A percentile compares a stretch with the other conserved stretches of the same genome.
These are phyloP conservation scores for Carallia pectinifolia DNA, from an alignment of 345 rosid genomes.

Conservation along the genomic window DNA sequence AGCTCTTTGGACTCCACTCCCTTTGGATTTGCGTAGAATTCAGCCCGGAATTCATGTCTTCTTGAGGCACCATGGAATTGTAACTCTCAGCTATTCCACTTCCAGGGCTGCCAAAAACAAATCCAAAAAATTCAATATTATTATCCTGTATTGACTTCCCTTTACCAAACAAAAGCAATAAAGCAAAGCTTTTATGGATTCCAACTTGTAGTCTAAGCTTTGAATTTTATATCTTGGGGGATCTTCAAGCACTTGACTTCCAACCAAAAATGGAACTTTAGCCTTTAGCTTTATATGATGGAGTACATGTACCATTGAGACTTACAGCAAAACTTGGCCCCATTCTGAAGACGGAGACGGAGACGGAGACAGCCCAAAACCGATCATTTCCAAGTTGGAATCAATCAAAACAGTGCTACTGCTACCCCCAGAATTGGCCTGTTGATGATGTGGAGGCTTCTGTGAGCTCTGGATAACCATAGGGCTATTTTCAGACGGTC, in stretches of 20 bases:
- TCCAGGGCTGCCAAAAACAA: neutral
- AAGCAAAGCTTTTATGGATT: neutral
- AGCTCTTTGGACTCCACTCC: constrained; percentile 45
- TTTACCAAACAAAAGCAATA: constrained; percentile 4
- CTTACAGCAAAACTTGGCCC: constrained; percentile 58
- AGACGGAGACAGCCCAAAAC: constrained; percentile 37
- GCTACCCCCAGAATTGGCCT: constrained; percentile 34
- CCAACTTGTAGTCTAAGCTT: constrained; percentile 26
- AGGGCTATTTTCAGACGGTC: constrained; percentile 16
- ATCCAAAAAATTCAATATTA: neutral
- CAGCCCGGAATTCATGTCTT: constrained; percentile 23
- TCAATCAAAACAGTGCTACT: constrained; percentile 40
- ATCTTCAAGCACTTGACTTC: constrained; percentile 9
- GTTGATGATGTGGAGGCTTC: constrained; percentile 25
- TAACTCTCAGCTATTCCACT: constrained; percentile 23
- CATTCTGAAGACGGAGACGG: constrained; percentile 35
- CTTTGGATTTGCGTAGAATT: constrained; percentile 32
- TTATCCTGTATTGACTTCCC: constrained; percentile 23
- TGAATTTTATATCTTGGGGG: neutral
- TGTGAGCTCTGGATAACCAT: constrained; percentile 23
- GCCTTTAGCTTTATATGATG: neutral
- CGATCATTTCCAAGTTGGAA: constrained; percentile 46
- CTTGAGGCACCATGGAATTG: constrained; percentile 21
- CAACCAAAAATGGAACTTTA: constrained; percentile 2
- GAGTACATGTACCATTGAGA: neutral